Evolutionary conservation across 257 asterid genomes (phyloP), one percentile per base, ranked within the genome.

Genomic region (Ligustrum vulgare): DNA sequence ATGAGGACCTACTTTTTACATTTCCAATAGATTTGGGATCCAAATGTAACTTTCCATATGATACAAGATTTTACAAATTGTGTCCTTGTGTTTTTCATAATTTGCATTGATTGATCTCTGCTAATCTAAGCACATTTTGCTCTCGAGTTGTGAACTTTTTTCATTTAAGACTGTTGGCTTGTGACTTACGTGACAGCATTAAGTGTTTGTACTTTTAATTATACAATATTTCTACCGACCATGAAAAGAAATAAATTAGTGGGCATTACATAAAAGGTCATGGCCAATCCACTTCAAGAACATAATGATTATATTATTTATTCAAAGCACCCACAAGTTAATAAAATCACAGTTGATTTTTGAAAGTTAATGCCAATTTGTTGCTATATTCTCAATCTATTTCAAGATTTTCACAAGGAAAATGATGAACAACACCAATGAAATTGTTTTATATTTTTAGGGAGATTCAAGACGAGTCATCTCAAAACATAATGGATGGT

Each of bases 171-270:
- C 66, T 58, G 33, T 58, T 6, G 66, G 22, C 66, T 58, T 58
- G 66, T 58, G 66, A 58, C 11, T 58, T 8, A 58, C 66, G 8
- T 58, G 66, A 58, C 66, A 58, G 32, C 66, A 58, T 58, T 58
- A 58, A 58, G 23, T 9, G 66, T 28, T 58, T 22, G 5, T 58
- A 8, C 66, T 58, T 58, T 58, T 11, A 20, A 5, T 56, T 8
- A 56, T 18, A 18, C 10, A 18, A 51, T n/a, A 51, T 51, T 58
- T 58, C 66, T 23, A 22, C 66, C 33, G 4, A 22, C 66, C 66
- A 10, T 58, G 33, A 58, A 58, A 20, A 20, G 66, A 58, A 58
- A 58, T 58, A 58, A 58, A 58, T 54, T 54, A 54, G 63, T 22
- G 66, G 32, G 32, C 66, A 58, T 58, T 58, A 22, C 31, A 22